Conservation (phyloP, 2,329 filamentous ascomycete species). For the Thelonectria rubi region DNA sequence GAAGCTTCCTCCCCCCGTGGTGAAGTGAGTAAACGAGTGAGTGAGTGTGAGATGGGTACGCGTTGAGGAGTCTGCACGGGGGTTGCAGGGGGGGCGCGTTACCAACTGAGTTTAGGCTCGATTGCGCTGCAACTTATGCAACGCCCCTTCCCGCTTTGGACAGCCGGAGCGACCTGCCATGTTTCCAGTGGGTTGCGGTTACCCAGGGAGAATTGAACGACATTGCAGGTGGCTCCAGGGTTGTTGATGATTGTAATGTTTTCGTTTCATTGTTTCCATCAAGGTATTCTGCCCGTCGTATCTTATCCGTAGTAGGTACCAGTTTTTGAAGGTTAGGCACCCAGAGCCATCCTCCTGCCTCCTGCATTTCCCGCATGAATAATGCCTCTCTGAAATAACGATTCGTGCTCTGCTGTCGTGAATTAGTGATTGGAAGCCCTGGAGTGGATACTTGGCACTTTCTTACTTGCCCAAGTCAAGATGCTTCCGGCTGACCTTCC, state of each 20-base stretch:
- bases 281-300: too few relatives aligned
- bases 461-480: too few relatives aligned
- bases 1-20: conserved; percentile 22
- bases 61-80: conserved; percentile 32
- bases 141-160: conserved; percentile 22
- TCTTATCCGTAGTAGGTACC: too few relatives aligned
- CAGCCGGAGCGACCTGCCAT: conserved; percentile 13
- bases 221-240: background rate
- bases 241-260: background rate
- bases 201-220: background rate
- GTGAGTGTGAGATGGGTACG: conserved; percentile 23
- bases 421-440: too few relatives aligned
- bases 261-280: too few relatives aligned
- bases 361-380: too few relatives aligned
- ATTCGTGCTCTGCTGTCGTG: too few relatives aligned
- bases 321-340: too few relatives aligned
- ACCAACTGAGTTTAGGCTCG: conserved; percentile 26
- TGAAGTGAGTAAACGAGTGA: conserved; percentile 31
- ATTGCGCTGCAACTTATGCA: conserved; percentile 5
- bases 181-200: conserved; percentile 7
- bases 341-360: too few relatives aligned
- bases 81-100: conserved; percentile 26
- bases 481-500: background rate
- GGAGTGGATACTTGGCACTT: too few relatives aligned
- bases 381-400: too few relatives aligned